Conservation (phyloP, 768 basidiomycete genomes). For the Grammothele lineata region DNA sequence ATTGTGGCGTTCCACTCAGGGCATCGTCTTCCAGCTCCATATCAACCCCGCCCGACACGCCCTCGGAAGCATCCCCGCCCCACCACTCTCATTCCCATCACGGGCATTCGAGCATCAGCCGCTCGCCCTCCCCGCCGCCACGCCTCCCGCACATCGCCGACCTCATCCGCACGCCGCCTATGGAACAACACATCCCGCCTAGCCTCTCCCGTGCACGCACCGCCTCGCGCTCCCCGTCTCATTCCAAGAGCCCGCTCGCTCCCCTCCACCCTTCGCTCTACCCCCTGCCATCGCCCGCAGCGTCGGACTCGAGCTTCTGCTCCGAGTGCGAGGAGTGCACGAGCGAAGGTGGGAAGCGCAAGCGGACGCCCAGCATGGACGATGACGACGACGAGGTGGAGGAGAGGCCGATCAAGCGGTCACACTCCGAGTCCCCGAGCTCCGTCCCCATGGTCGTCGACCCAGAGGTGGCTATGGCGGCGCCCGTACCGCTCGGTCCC, state of each 20-base stretch:
- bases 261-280: slow-evolving; percentile 14
- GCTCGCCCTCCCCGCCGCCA: slow-evolving; percentile 1
- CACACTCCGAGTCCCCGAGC: slow-evolving; percentile 8
- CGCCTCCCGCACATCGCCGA: slow-evolving; percentile 4
- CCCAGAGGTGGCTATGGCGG: background rate
- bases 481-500: slow-evolving; percentile 4
- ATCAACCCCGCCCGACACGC: slow-evolving; percentile 4
- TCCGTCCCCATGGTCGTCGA: background rate
- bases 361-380: slow-evolving; percentile 7
- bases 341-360: background rate
- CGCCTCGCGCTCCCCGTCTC: background rate
- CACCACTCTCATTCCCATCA: too few relatives aligned
- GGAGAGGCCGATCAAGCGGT: slow-evolving; percentile 15
- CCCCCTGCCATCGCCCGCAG: slow-evolving; percentile 19
- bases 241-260: background rate
- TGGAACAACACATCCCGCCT: slow-evolving; percentile 8
- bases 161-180: slow-evolving; percentile 4
- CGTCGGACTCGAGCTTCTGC: slow-evolving; percentile 23
- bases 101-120: background rate
- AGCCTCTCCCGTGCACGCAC: slow-evolving; percentile 1
- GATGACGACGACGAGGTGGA: slow-evolving; percentile 4
- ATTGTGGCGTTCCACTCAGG: background rate
- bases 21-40: too few relatives aligned
- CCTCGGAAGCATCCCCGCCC: too few relatives aligned
- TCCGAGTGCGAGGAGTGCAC: slow-evolving; percentile 26